These are phyloP conservation scores for Lepidium africanum DNA, from an alignment of 345 rosid species.

Conservation along the genomic window DNA sequence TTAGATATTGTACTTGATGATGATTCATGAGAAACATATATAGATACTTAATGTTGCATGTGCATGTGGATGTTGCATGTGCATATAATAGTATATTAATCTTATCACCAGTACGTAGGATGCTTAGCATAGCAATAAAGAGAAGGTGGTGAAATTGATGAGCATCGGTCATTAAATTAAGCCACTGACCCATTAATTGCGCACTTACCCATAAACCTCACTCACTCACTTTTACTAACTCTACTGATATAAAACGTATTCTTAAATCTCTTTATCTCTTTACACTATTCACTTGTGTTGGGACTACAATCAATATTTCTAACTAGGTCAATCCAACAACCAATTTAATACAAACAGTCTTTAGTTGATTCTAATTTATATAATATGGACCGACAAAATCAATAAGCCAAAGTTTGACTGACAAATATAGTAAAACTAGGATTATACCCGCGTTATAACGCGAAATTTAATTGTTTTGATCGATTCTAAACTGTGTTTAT, in stretches of 20 bases:
- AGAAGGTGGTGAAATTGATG: slow-evolving; percentile 30
- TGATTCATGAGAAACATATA: slow-evolving; percentile 5
- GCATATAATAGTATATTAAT: slow-evolving; percentile 22
- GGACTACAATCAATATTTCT: slow-evolving; percentile 13
- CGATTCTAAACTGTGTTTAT: too few relatives aligned
- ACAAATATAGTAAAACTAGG: neutral
- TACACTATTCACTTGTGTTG: neutral
- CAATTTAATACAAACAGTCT: slow-evolving; percentile 13
- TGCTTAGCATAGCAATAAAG: slow-evolving; percentile 31
- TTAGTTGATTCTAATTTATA: neutral
- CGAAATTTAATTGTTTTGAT: too few relatives aligned
- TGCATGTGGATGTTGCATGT: slow-evolving; percentile 19
- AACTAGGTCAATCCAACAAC: slow-evolving; percentile 23
- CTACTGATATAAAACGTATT: too few relatives aligned
- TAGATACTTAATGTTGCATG: slow-evolving; percentile 16
- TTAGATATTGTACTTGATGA: neutral
- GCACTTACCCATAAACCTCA: slow-evolving; percentile 28
- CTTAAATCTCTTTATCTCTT: neutral
- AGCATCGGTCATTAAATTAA: slow-evolving; percentile 28
- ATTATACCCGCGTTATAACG: too few relatives aligned
- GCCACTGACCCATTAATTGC: slow-evolving; percentile 31
- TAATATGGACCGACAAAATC: slow-evolving; percentile 11
- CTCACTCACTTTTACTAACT: neutral
- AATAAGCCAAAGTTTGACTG: neutral
- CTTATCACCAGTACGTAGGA: slow-evolving; percentile 16